A percentile compares a stretch with the other conserved stretches of the same genome.
Evolutionary conservation across 306 rosid species (phyloP).

Genomic region (Casuarina cunninghamiana): DNA sequence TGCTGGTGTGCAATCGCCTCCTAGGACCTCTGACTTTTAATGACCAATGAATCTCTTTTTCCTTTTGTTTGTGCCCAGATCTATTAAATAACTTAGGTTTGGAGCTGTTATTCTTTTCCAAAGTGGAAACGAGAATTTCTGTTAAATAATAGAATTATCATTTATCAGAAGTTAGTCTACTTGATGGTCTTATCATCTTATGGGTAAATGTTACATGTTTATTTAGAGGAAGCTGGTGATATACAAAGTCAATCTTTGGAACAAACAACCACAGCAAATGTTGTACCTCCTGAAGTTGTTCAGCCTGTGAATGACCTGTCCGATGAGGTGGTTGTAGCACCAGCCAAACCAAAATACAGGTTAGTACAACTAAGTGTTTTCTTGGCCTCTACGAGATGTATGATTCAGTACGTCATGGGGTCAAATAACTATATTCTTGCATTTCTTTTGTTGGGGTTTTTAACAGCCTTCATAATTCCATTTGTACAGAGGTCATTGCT

Average conservation of each 20-base stretch:
- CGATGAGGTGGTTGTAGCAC: conserved; percentile 28
- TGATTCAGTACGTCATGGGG: background rate
- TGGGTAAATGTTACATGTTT: conserved; percentile 31
- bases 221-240: conserved; percentile 61
- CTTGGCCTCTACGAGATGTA: conserved; percentile 2
- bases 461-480: background rate
- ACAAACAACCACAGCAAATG: conserved; percentile 29
- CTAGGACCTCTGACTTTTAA: conserved; percentile 13
- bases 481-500: background rate
- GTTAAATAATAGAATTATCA: background rate
- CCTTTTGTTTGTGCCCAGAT: background rate
- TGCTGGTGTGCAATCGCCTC: conserved; percentile 50
- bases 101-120: conserved; percentile 8
- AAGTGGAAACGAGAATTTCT: conserved; percentile 2
- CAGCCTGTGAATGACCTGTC: conserved; percentile 32
- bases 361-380: conserved; percentile 22
- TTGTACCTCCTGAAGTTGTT: conserved; percentile 28
- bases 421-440: background rate
- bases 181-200: background rate
- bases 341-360: conserved; percentile 79
- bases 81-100: conserved; percentile 2
- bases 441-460: conserved; percentile 9
- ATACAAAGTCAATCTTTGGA: conserved; percentile 28
- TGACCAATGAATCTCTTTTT: background rate
- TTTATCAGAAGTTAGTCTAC: conserved; percentile 12